A percentile compares a stretch with the other conserved stretches of the same genome.
phyloP scores from a whole-genome alignment of 2,329 filamentous ascomycete species.

The Penicillium vulpinum region DNA sequence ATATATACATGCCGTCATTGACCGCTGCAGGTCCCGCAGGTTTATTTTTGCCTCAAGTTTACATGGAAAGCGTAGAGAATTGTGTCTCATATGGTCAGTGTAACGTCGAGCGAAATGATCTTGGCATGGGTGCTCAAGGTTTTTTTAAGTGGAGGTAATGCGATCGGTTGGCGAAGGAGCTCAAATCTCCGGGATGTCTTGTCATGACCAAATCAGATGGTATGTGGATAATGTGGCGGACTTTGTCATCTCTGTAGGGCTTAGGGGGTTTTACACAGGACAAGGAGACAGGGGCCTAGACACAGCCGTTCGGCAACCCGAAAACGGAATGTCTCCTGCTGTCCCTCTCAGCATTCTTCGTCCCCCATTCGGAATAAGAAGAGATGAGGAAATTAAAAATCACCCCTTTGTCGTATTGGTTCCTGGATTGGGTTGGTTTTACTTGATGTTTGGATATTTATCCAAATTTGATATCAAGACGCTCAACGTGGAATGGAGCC shows the following conservation, averaged over 20 bases:
- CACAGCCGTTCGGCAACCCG: slow-evolving; percentile 12
- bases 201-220: not conserved
- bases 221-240: slow-evolving; percentile 9
- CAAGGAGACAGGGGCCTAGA: slow-evolving; percentile 11
- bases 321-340: slow-evolving; percentile 22
- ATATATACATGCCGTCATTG: slow-evolving; percentile 26
- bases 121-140: slow-evolving; percentile 2
- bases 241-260: slow-evolving; percentile 6
- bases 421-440: not conserved
- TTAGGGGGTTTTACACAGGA: not conserved
- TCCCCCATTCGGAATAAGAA: not conserved
- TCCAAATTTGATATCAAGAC: not conserved
- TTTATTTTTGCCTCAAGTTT: slow-evolving; percentile 14
- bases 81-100: slow-evolving; percentile 15
- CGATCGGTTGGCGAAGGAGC: too few relatives aligned
- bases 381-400: not conserved
- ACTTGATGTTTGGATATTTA: not conserved
- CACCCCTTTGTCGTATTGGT: not conserved
- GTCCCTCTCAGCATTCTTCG: slow-evolving; percentile 11
- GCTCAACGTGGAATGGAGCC: not conserved
- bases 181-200: slow-evolving; percentile 11
- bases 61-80: slow-evolving; percentile 1
- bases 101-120: slow-evolving; percentile 17
- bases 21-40: slow-evolving; percentile 15
- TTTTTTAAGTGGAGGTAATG: slow-evolving; percentile 7